Evolutionary conservation across 306 rosid species (phyloP).

Genomic region (Trifolium dubium): DNA sequence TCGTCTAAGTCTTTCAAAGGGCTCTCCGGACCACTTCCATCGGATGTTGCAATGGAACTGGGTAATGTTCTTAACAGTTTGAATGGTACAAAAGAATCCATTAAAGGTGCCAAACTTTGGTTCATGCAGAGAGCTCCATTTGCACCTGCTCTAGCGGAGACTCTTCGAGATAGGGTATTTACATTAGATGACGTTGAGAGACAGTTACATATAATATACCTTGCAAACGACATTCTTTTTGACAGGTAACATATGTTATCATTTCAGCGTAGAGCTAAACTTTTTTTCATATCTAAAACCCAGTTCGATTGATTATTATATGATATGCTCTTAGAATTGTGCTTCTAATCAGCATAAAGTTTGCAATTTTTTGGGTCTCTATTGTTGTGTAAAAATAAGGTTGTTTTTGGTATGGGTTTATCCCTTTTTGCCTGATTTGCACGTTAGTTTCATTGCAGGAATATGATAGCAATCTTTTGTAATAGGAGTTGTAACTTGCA

Average conservation of each 20-base stretch:
- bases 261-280: neutral
- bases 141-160: slow-evolving; percentile 93
- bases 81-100: slow-evolving; percentile 92
- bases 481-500: slow-evolving; percentile 25
- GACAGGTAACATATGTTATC: slow-evolving; percentile 61
- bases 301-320: slow-evolving; percentile 4
- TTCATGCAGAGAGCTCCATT: slow-evolving; percentile 96
- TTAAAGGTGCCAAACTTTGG: slow-evolving; percentile 93
- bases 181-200: slow-evolving; percentile 81
- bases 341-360: slow-evolving; percentile 24
- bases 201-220: slow-evolving; percentile 89
- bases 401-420: slow-evolving; percentile 18
- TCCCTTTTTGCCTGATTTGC: slow-evolving; percentile 23
- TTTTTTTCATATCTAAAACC: slow-evolving; percentile 2
- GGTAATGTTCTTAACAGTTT: slow-evolving; percentile 65
- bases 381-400: slow-evolving; percentile 23
- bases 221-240: slow-evolving; percentile 92
- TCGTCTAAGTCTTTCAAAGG: slow-evolving; percentile 78
- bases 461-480: slow-evolving; percentile 22
- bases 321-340: slow-evolving; percentile 26
- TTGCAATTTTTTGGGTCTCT: slow-evolving; percentile 19
- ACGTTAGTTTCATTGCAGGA: slow-evolving; percentile 23
- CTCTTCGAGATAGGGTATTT: slow-evolving; percentile 82
- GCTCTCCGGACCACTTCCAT: slow-evolving; percentile 85
- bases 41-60: slow-evolving; percentile 86